Conservation (phyloP, 495 filamentous ascomycete genomes). For the Darksidea phi region DNA sequence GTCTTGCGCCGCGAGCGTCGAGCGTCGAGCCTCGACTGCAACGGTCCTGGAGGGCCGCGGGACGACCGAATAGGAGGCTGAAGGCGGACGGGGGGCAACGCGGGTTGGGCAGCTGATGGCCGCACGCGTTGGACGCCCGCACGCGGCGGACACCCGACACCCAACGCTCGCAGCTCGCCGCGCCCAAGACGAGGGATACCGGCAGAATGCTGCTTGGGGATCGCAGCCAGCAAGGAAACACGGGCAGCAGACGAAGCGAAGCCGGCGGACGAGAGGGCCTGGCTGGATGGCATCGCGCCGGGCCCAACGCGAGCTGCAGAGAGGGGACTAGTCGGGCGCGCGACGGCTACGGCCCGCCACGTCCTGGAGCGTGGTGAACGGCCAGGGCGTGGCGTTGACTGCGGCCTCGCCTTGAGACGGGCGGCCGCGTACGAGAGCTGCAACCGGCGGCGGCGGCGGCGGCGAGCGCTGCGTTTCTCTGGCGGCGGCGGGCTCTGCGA, state of each 20-base stretch:
- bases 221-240: not conserved
- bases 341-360: slow-evolving; percentile 1
- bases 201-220: slow-evolving; percentile 2
- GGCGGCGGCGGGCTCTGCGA: too few species aligned
- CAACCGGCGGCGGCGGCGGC: too few species aligned
- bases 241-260: not conserved
- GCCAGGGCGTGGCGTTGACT: not conserved
- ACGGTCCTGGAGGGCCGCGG: not conserved
- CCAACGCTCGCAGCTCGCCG: not conserved
- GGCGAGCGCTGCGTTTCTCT: too few species aligned
- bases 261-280: not conserved
- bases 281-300: not conserved
- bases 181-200: not conserved
- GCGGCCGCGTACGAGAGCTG: too few species aligned
- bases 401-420: not conserved
- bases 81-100: slow-evolving; percentile 3
- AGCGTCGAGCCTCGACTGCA: too few species aligned
- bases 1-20: too few species aligned
- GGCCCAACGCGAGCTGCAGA: not conserved
- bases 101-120: slow-evolving; percentile 25
- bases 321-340: not conserved
- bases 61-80: slow-evolving; percentile 2
- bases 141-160: not conserved
- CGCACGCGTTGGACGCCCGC: not conserved
- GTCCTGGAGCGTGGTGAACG: not conserved